phyloP scores from a whole-genome alignment of 2,329 filamentous ascomycete species.

The Acarospora socialis region DNA sequence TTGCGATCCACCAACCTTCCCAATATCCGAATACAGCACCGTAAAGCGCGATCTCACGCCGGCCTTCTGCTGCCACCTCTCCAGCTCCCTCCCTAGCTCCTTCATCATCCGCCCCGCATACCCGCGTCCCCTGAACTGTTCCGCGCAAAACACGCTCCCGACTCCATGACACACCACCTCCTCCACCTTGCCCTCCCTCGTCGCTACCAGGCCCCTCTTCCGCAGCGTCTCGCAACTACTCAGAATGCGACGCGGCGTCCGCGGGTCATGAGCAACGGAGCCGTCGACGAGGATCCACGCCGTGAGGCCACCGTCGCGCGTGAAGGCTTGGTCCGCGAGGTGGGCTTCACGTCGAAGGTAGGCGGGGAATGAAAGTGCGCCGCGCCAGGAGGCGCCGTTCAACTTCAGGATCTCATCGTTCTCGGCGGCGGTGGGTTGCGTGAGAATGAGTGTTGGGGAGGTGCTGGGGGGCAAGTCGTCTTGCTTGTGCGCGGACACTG shows the following conservation, averaged over 20 bases:
- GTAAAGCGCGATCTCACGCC: constrained; percentile 46
- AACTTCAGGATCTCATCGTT: constrained; percentile 36
- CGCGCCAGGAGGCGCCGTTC: constrained; percentile 45
- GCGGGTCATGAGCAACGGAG: constrained; percentile 22
- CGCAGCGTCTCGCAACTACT: constrained; percentile 43
- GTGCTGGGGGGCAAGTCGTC: constrained; percentile 30
- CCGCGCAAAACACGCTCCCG: constrained; percentile 63
- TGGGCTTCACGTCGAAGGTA: constrained; percentile 45
- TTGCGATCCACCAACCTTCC: constrained; percentile 38
- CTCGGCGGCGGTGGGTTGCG: constrained; percentile 41
- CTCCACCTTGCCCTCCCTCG: constrained; percentile 40
- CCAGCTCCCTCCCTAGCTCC: constrained; percentile 44
- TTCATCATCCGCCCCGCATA: constrained; percentile 66
- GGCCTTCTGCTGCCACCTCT: constrained; percentile 35
- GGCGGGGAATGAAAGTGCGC: constrained; percentile 37
- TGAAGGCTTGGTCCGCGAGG: constrained; percentile 37
- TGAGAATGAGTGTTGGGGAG: constrained; percentile 38
- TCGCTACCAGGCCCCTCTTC: constrained; percentile 28
- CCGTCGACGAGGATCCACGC: constrained; percentile 46
- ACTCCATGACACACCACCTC: constrained; percentile 52
- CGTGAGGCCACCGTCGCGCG: constrained; percentile 40
- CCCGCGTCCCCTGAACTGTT: constrained; percentile 51
- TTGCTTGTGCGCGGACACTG: too few species aligned
- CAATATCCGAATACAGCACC: constrained; percentile 75
- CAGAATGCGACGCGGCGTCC: constrained; percentile 31